Conservation (phyloP, 1,139 yeast genomes). For the Diutina pseudorugosa region DNA sequence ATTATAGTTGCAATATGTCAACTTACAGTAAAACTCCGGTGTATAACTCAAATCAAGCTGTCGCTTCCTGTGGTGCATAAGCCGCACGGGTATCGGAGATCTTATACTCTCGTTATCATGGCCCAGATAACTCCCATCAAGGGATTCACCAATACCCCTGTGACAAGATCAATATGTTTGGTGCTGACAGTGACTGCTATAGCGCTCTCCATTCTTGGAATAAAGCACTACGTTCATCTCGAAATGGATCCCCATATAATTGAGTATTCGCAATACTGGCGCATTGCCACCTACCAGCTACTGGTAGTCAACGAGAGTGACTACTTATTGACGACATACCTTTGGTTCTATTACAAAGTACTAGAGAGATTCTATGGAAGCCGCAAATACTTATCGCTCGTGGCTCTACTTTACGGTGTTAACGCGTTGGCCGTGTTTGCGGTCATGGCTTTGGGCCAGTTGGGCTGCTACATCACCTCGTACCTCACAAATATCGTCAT, state of each 20-base stretch:
- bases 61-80: not conserved
- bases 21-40: too few species aligned
- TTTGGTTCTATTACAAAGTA: constrained; percentile 48
- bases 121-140: constrained; percentile 23
- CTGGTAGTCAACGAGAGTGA: constrained; percentile 58
- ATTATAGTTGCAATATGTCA: too few species aligned
- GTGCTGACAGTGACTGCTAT: constrained; percentile 35
- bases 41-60: not conserved
- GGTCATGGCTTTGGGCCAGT: constrained; percentile 27
- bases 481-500: constrained; percentile 13
- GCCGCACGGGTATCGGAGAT: not conserved
- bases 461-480: not conserved
- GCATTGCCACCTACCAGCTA: constrained; percentile 42
- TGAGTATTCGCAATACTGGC: constrained; percentile 58
- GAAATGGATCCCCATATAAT: constrained; percentile 48
- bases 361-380: constrained; percentile 59
- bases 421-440: constrained; percentile 22
- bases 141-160: constrained; percentile 53
- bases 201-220: constrained; percentile 39
- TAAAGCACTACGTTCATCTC: constrained; percentile 42
- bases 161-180: constrained; percentile 35
- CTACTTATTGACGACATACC: constrained; percentile 35
- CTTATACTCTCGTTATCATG: constrained; percentile 15
- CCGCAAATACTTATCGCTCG: constrained; percentile 36
- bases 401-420: constrained; percentile 21